Evolutionary conservation across 140 eudicot genomes (phyloP).

Genomic region (Senecio squalidus): DNA sequence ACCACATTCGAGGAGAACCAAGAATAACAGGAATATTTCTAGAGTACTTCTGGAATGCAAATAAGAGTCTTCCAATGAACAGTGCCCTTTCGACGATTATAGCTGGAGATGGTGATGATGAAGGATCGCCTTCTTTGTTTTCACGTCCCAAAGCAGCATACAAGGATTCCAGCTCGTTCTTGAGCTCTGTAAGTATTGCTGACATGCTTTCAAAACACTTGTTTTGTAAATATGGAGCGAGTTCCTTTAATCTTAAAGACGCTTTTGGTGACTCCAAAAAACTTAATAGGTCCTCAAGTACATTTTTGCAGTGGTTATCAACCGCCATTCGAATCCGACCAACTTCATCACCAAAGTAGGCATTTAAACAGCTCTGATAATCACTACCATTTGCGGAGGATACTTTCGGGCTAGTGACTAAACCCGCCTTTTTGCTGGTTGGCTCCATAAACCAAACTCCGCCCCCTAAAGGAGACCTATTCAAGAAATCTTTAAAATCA

Average conservation of each 20-base stretch:
- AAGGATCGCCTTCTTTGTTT: conserved; percentile 24
- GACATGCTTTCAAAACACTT: conserved; percentile 74
- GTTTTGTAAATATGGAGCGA: conserved; percentile 73
- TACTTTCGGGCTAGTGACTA: conserved; percentile 41
- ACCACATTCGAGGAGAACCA: conserved; percentile 91
- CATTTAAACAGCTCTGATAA: conserved; percentile 56
- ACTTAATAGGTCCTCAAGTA: conserved; percentile 66
- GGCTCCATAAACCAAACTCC: conserved; percentile 93
- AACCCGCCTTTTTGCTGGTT: conserved; percentile 32
- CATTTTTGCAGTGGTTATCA: conserved; percentile 69
- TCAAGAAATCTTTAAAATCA: conserved; percentile 60
- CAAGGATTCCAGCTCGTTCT: conserved; percentile 57
- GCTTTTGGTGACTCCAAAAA: conserved; percentile 95
- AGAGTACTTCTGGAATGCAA: conserved; percentile 89
- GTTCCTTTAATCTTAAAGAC: conserved; percentile 54
- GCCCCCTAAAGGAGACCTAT: conserved; percentile 56
- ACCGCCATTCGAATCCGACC: conserved; percentile 82
- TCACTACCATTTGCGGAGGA: conserved; percentile 50
- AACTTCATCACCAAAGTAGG: conserved; percentile 87
- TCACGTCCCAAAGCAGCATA: conserved; percentile 42
- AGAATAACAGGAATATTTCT: conserved; percentile 79
- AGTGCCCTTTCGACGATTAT: conserved; percentile 75
- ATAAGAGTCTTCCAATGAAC: conserved; percentile 78
- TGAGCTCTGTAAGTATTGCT: conserved; percentile 54
- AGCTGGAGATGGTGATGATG: conserved; percentile 41